These are phyloP conservation scores for Alternaria sp. DNA, from an alignment of 2,329 filamentous ascomycete genomes.

Conservation along the genomic window DNA sequence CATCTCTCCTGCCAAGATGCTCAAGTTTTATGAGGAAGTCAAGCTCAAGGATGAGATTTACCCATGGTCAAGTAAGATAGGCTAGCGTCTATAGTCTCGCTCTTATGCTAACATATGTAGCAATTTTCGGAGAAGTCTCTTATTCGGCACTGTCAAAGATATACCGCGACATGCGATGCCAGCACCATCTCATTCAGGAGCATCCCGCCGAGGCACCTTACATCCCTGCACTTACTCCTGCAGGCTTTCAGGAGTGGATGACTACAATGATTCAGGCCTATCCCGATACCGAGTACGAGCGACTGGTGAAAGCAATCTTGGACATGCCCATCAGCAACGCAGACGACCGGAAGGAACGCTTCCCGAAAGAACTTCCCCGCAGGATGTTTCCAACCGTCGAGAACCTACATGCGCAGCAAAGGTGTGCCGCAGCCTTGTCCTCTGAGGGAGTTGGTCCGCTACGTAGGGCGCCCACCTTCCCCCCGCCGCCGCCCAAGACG, in stretches of 20 bases:
- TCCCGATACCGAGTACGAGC: conserved; percentile 76
- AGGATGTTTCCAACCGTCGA: conserved; percentile 71
- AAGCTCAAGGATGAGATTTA: conserved; percentile 71
- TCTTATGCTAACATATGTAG: conserved; percentile 25
- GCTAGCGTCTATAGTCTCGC: not conserved
- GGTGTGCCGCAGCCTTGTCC: conserved; percentile 67
- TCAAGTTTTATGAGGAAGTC: conserved; percentile 74
- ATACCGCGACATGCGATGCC: conserved; percentile 58
- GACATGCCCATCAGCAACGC: conserved; percentile 75
- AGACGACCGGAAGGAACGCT: conserved; percentile 71
- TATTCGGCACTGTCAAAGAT: conserved; percentile 54
- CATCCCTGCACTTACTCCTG: conserved; percentile 57
- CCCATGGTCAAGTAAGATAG: conserved; percentile 70
- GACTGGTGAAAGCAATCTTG: conserved; percentile 72
- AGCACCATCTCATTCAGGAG: conserved; percentile 59
- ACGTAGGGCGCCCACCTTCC: conserved; percentile 46
- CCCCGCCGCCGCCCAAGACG: conserved; percentile 46
- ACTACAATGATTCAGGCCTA: conserved; percentile 76
- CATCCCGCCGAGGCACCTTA: conserved; percentile 52
- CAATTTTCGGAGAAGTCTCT: conserved; percentile 55
- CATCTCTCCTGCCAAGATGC: conserved; percentile 78
- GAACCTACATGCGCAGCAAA: conserved; percentile 65
- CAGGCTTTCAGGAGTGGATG: conserved; percentile 68
- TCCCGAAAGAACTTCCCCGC: conserved; percentile 80
- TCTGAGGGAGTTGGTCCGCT: conserved; percentile 54